These are phyloP conservation scores for Alternaria longipes DNA, from an alignment of 2,329 filamentous ascomycete genomes.

Conservation along the genomic window DNA sequence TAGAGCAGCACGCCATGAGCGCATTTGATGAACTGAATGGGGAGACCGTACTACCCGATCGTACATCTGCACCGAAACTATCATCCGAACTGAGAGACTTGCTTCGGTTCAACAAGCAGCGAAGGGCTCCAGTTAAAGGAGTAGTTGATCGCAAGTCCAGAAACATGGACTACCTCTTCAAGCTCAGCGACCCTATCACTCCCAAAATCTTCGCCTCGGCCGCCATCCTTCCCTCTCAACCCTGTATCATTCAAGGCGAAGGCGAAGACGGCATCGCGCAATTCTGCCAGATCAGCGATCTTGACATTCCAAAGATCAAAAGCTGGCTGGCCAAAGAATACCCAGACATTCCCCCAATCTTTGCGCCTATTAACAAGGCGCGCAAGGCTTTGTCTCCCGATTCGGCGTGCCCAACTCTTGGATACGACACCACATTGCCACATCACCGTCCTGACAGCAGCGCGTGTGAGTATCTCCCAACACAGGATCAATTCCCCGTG, in stretches of 20 bases:
- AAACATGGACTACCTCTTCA: background rate
- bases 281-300: background rate
- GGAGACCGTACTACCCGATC: background rate
- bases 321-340: background rate
- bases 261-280: background rate
- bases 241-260: background rate
- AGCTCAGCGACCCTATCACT: background rate
- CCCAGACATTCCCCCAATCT: background rate
- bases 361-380: background rate
- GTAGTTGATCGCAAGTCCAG: background rate
- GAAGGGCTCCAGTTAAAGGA: background rate
- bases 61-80: background rate
- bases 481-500: background rate
- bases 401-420: background rate
- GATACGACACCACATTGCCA: background rate
- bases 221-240: background rate
- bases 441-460: background rate
- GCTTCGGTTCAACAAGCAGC: background rate
- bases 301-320: background rate
- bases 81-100: background rate
- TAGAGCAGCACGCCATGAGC: background rate
- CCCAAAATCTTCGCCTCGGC: background rate
- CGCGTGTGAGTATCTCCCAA: rapidly evolving
- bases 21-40: background rate
- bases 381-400: background rate